Percentiles rank a stretch among this genome's conserved stretches.
Conservation (phyloP, 331 rosid genomes). For the Arachis monticola region DNA sequence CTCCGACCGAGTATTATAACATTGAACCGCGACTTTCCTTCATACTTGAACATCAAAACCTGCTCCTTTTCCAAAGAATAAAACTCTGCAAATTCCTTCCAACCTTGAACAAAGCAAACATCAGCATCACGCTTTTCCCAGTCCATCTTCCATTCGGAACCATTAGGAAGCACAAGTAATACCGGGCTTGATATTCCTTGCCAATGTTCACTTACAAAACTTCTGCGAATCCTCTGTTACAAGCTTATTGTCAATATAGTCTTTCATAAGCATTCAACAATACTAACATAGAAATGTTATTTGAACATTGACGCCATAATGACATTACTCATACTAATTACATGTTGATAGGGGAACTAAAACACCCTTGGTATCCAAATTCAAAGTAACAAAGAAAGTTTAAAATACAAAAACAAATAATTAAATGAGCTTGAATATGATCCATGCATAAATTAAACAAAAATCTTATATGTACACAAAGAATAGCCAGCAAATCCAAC, state of each 20-base stretch:
- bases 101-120: constrained; percentile 14
- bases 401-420: background rate
- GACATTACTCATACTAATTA: too few species aligned
- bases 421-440: background rate
- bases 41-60: constrained; percentile 30
- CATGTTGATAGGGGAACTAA: too few species aligned
- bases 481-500: background rate
- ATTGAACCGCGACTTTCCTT: background rate
- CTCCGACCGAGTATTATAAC: constrained; percentile 24
- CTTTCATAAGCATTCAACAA: too few species aligned
- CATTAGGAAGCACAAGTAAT: constrained; percentile 40
- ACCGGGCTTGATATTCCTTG: background rate
- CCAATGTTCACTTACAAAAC: constrained; percentile 33
- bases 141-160: constrained; percentile 33
- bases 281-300: background rate
- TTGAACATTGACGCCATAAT: too few species aligned
- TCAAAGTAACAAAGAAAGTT: background rate
- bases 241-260: background rate
- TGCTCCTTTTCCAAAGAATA: constrained; percentile 22
- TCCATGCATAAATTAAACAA: too few species aligned
- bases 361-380: background rate
- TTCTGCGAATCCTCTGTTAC: constrained; percentile 24
- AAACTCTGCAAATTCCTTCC: constrained; percentile 27
- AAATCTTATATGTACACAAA: background rate
- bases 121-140: constrained; percentile 22